Base-by-base conservation (phyloP, 768 basidiomycete genomes). In the Phlebiopsis gigantea region DNA sequence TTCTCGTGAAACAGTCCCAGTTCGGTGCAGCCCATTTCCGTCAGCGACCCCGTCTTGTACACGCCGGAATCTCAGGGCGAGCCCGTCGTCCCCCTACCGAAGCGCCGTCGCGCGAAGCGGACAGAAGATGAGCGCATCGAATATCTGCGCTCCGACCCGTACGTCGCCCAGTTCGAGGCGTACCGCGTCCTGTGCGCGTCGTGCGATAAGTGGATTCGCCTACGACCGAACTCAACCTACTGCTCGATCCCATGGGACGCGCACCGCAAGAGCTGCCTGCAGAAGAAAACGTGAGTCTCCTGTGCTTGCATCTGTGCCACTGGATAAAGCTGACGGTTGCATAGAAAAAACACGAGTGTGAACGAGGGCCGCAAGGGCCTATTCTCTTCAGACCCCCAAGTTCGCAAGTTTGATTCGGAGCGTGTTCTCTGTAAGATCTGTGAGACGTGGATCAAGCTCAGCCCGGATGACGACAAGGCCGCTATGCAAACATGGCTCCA, bases 191-290 rank as follows among this genome's bases (percentile, higher is more conserved):
- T 90, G 9, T 90, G 89, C 69, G 85, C 83, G 46, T 82, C 79
- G 4, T 92, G 89, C 71, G 84, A 90, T 69, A 90, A 89, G 67
- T 91, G 89, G 89, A 90, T 91, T 60, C 79, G 90, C 15, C 75
- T 91, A n/a, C 79, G 89, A 7, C 88, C 88, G 44, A 92, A 92
- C 68, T 90, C 88, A 53, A 90, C 88, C 0, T 92, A 90, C 63
- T 92, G 89, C 65, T 87, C 84, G n/a, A 90, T 91, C 53, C 89
- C 89, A 0, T 91, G 89, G 89, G 88, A 90, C 66, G 88, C 89
- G 2, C 89, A 91, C 65, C 75, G 89, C 42, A 90, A 89, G 73
- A 88, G 86, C 66, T 90, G 88, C 70, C 71, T 91, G 46, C 83
- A 87, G 1, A 90, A 88, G 73, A 87, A 88, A 69, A 79, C 82